phyloP scores from a whole-genome alignment of 1,284 basidiomycete genomes.

The Melampsora larici-populina region DNA sequence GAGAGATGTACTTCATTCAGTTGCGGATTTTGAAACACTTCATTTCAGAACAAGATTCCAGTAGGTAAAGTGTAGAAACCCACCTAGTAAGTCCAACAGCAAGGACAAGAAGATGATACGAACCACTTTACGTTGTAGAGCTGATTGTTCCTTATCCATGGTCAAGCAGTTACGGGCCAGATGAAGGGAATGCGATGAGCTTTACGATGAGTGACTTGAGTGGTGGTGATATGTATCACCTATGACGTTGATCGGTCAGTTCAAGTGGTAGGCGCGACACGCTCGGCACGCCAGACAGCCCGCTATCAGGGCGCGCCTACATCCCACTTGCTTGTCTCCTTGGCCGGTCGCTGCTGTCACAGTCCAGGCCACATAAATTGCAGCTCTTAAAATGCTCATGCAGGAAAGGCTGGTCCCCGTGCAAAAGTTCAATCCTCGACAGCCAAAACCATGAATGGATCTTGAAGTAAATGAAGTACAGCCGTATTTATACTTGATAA shows the following conservation, averaged over 20 bases:
- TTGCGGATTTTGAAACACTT: neutral
- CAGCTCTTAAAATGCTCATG: no score
- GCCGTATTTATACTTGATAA: no score
- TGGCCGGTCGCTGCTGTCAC: no score
- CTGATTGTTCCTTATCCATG: neutral
- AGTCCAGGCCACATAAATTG: neutral
- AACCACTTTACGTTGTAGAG: conserved; percentile 53
- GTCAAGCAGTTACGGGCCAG: neutral
- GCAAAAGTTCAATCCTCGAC: no score
- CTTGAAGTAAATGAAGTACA: no score
- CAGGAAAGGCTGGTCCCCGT: no score
- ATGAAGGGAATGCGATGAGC: no score
- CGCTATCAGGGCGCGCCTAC: neutral
- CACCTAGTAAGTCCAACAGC: conserved; percentile 76
- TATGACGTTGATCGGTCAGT: neutral
- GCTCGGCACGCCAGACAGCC: neutral
- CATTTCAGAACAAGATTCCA: conserved; percentile 1
- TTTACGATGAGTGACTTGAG: no score
- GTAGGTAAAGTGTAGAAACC: conserved; percentile 46
- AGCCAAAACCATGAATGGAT: no score
- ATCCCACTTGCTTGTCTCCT: no score
- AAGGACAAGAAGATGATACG: conserved; percentile 78
- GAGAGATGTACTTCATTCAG: neutral
- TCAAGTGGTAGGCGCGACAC: neutral
- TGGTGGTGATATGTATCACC: no score